Evolutionary conservation across 177 flowering plant species (phyloP), one percentile per base, ranked within the genome.

Genomic region (Vitis hybrid): DNA sequence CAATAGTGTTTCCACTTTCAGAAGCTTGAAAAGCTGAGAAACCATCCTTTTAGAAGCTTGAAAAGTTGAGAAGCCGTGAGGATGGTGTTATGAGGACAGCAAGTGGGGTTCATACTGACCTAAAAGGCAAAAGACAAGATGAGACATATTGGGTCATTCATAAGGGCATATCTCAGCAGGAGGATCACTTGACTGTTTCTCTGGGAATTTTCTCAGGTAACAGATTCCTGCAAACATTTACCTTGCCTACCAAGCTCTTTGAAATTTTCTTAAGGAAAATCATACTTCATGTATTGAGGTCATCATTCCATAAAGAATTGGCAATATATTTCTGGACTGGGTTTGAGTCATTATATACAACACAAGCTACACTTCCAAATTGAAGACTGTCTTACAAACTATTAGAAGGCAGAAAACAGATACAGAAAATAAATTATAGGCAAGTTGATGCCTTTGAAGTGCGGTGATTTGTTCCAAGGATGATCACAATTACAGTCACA

Each of bases 401-500:
- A 5, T 3, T 18, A n/a, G 8, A 21, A 35, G 56, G 15, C 14
- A 48, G 59, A 17, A 6, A 4, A 6, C 57, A 13, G 56, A 48
- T 40, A 67, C 24, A 54, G 35, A 15, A 65, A 51, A 30, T 46
- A 14, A 62, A 75, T 80, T 73, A 92, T 54, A 85, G 27, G 62
- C 76, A 81, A 52, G 91, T 91, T 56, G 97, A 88, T 71, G 95
- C 97, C 74, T 82, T 90, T 8, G 86, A 79, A 2, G 94, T 89
- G 66, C 97, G 86, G 11, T 88, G 87, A 61, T 88, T 87, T 65
- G 86, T 79, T 61, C 97, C 97, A 18, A 92, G 87, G 46, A 87
- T 80, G 58, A 91, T 83, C 56, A 91, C 95, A 11, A 91, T 91
- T 5, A 91, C 94, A 6, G 98, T 93, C 10, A 93, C 94, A 71